A percentile compares a stretch with the other conserved stretches of the same genome.
Evolutionary conservation across 768 basidiomycete genomes (phyloP).

Genomic region (Russula brevipes): DNA sequence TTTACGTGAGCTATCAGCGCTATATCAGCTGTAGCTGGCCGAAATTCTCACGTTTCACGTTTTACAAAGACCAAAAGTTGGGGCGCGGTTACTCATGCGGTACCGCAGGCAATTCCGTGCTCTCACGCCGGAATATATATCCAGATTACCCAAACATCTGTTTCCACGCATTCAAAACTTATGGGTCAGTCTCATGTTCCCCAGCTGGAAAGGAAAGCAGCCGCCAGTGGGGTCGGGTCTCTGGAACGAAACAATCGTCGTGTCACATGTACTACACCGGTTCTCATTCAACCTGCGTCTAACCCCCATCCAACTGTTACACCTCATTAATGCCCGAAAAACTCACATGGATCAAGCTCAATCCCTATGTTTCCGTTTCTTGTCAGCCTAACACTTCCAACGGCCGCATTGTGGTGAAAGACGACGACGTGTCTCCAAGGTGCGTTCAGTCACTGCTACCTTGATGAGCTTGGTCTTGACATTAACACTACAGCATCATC

Average conservation of each 20-base stretch:
- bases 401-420: constrained; percentile 12
- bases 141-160: too few relatives aligned
- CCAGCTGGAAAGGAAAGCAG: constrained; percentile 10
- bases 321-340: constrained; percentile 7
- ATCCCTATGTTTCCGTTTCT: constrained; percentile 22
- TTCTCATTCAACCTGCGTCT: neutral
- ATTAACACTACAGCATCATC: constrained; percentile 16
- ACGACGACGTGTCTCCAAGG: constrained; percentile 18
- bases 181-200: neutral
- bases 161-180: too few relatives aligned
- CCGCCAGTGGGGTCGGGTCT: constrained; percentile 2
- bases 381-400: constrained; percentile 3
- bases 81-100: too few relatives aligned
- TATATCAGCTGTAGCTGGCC: too few relatives aligned
- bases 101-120: too few relatives aligned
- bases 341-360: constrained; percentile 19
- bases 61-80: too few relatives aligned
- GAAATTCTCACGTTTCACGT: too few relatives aligned
- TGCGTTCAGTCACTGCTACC: constrained; percentile 9
- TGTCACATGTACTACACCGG: neutral
- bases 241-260: neutral
- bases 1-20: too few relatives aligned
- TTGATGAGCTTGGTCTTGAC: neutral
- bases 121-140: too few relatives aligned
- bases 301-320: neutral